Base-by-base conservation (phyloP, 768 basidiomycete genomes). In the Kwoniella sp. region DNA sequence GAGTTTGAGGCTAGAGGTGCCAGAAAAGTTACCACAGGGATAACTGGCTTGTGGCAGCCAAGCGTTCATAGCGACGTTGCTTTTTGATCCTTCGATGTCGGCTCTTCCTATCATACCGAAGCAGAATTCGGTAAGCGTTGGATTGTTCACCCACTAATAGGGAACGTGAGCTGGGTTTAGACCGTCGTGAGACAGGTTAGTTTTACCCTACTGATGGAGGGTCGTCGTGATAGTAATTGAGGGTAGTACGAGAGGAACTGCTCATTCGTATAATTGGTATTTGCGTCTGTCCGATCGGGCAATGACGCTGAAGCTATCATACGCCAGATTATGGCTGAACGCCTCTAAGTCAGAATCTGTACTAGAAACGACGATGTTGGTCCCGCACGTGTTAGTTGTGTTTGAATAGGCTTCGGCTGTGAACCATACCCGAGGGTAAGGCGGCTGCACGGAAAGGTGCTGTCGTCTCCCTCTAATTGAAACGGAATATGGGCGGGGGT, bases 271-370 rank as follows among this genome's bases (percentile, higher is more conserved):
- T 82, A 84, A 80, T 84, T 84, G 83, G 83, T 84, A 82, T 83
- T 83, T 84, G 83, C 80, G 75, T 78, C 81, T 83, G 51, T 51
- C 50, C 50, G 50, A 51, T 51, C 50, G 50, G 50, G 50, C 83
- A 83, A 81, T 83, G 83, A 80, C 76, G 81, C 80, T n/a, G 81
- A 84, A 83, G 82, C 83, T 84, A 84, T 81, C 83, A 83, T 83
- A 81, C 81, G 83, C 80, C 82, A 82, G 83, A 83, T 84, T 84
- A 84, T 84, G 83, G 81, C 83, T 84, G 83, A 84, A 84, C 79
- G 82, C 83, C 83, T 84, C 83, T 84, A 84, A 84, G 82, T 77
- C 82, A 83, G 83, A 84, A 84, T 83, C 83, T 80, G 79, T 83
- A 82, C 83, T 82, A 80, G 81, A 84, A 78, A 80, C 78, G 80